Conservation (phyloP, 495 filamentous ascomycete genomes). For the Daldinia loculata region DNA sequence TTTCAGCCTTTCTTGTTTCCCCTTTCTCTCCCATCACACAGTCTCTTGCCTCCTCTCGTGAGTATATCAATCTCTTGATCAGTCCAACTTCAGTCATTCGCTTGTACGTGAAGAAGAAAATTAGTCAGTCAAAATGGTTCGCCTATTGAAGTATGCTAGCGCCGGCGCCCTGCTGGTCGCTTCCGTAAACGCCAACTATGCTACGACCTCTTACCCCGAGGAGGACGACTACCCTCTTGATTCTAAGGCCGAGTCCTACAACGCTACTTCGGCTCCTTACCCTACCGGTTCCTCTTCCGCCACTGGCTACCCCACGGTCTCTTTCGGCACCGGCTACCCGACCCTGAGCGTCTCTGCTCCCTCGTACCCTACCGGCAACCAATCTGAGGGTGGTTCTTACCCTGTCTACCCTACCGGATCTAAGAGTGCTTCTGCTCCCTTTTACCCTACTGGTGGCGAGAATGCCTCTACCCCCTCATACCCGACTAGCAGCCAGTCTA, state of each 20-base stretch:
- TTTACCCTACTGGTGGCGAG: not conserved
- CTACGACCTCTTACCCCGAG: conserved; percentile 16
- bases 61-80: conserved; percentile 29
- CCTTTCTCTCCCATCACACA: conserved; percentile 24
- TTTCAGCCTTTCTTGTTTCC: not conserved
- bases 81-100: conserved; percentile 47
- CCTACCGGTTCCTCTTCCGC: conserved; percentile 12
- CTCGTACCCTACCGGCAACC: not conserved
- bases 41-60: conserved; percentile 28
- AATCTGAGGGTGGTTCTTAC: not conserved
- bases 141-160: conserved; percentile 46
- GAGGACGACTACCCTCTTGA: conserved; percentile 38
- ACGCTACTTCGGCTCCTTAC: conserved; percentile 1
- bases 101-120: conserved; percentile 34
- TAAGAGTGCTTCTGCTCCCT: conserved; percentile 11
- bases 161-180: conserved; percentile 44
- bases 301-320: conserved; percentile 1
- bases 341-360: not conserved
- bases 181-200: conserved; percentile 39
- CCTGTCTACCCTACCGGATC: conserved; percentile 11
- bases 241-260: conserved; percentile 17
- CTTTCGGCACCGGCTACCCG: not conserved
- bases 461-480: not conserved
- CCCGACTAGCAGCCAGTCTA: not conserved
- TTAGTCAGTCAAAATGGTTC: conserved; percentile 39